These are phyloP conservation scores for Fraxinus excelsior DNA, from an alignment of 257 asterid genomes.

Conservation along the genomic window DNA sequence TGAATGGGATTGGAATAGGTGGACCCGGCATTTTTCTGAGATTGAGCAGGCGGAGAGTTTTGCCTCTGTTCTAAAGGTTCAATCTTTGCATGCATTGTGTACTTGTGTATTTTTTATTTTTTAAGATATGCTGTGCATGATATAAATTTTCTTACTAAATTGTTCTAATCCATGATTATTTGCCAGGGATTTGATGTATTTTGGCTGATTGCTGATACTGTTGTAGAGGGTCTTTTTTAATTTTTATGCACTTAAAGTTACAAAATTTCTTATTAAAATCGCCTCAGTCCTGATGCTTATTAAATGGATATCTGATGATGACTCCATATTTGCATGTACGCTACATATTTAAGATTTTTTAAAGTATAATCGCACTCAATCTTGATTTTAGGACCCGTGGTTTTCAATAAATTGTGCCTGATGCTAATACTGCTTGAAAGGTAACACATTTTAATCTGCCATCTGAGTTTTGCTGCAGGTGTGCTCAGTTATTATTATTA, in stretches of 20 bases:
- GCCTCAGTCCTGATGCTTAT: not conserved
- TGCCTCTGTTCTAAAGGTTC: slow-evolving; percentile 80
- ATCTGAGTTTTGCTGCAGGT: not conserved
- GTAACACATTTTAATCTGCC: not conserved
- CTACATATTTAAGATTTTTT: not conserved
- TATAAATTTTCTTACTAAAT: not conserved
- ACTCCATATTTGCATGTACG: not conserved
- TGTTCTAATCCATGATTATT: not conserved
- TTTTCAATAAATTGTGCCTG: not conserved
- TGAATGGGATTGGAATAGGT: slow-evolving; percentile 91
- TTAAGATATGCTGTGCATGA: not conserved
- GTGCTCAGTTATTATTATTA: not conserved
- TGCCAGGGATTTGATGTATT: not conserved
- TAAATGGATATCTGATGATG: not conserved
- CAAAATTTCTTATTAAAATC: not conserved
- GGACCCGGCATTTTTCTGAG: slow-evolving; percentile 86
- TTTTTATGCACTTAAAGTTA: slow-evolving; percentile 1
- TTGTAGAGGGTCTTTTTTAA: not conserved
- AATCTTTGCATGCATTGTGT: not conserved
- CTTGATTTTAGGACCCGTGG: not conserved
- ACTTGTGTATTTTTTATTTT: not conserved
- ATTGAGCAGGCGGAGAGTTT: slow-evolving; percentile 86
- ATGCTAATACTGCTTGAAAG: not conserved
- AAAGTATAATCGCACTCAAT: not conserved
- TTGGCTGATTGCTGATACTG: slow-evolving; percentile 9